Conservation (phyloP, 345 rosid genomes). For the Noccaea bulbosa region DNA sequence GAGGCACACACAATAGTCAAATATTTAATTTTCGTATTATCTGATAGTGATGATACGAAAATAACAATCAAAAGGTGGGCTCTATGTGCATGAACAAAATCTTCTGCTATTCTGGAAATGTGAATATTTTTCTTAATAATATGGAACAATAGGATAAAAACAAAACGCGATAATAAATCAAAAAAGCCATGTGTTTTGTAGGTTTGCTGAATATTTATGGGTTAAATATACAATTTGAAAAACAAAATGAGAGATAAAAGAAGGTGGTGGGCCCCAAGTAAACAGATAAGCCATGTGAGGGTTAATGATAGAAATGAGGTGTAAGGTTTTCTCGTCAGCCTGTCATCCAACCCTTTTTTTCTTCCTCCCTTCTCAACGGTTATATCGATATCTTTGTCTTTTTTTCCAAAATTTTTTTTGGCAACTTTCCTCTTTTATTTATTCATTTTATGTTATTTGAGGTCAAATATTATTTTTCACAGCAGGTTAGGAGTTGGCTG, state of each 20-base stretch:
- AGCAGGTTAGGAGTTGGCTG: no score
- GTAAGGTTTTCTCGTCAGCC: constrained; percentile 52
- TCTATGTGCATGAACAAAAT: constrained; percentile 39
- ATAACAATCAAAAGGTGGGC: constrained; percentile 29
- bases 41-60: constrained; percentile 30
- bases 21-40: background rate
- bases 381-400: constrained; percentile 38
- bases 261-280: constrained; percentile 43
- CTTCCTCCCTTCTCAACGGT: constrained; percentile 53
- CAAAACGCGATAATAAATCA: constrained; percentile 10
- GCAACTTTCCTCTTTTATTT: constrained; percentile 15
- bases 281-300: constrained; percentile 69
- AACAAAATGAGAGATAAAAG: background rate
- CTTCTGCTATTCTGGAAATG: constrained; percentile 36
- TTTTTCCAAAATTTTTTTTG: constrained; percentile 13
- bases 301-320: constrained; percentile 51
- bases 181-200: constrained; percentile 28
- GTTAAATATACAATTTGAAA: background rate
- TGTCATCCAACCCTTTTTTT: constrained; percentile 48
- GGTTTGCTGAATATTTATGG: background rate
- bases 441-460: background rate
- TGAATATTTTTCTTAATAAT: constrained; percentile 15
- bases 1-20: constrained; percentile 5
- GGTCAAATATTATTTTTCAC: background rate
- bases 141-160: constrained; percentile 16